A percentile compares a stretch with the other conserved stretches of the same genome.
Conservation (phyloP, 805 yeast genomes). For the Candida fluviatilis region DNA sequence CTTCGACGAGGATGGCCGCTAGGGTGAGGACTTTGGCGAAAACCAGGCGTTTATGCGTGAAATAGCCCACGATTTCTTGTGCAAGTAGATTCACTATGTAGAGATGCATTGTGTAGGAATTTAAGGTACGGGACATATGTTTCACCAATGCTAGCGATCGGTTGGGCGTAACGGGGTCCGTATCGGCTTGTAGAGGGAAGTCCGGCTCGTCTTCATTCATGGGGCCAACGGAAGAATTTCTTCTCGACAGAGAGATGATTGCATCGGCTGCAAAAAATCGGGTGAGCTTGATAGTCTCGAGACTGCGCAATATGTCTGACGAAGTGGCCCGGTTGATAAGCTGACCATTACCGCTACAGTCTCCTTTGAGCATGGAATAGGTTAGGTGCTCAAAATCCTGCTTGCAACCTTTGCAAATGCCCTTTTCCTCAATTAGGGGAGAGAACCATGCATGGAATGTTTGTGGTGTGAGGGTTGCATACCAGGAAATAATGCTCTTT, state of each 20-base stretch:
- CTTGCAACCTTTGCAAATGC: slow-evolving; percentile 2
- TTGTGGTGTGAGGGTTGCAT: slow-evolving; percentile 14
- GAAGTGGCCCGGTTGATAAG: slow-evolving; percentile 1
- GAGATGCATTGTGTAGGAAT: background rate
- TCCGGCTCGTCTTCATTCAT: background rate
- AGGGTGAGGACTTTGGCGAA: background rate
- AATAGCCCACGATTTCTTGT: background rate
- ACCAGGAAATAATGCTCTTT: slow-evolving; percentile 27
- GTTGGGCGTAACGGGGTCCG: no score
- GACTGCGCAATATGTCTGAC: background rate
- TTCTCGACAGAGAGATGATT: background rate
- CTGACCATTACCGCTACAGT: slow-evolving; percentile 3
- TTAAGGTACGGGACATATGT: no score
- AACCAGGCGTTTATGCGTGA: background rate
- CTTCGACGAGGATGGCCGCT: background rate
- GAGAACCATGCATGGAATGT: slow-evolving; percentile 26
- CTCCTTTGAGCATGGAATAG: slow-evolving; percentile 31
- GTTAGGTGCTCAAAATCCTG: slow-evolving; percentile 16
- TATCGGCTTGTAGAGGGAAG: background rate
- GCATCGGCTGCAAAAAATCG: background rate
- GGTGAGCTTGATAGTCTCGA: slow-evolving; percentile 1
- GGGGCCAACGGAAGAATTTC: background rate
- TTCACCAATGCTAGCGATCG: background rate
- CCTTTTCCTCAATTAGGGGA: background rate
- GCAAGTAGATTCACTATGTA: no score